Evolutionary conservation across 495 filamentous ascomycete species (phyloP).

Genomic region (Tirmania nivea): DNA sequence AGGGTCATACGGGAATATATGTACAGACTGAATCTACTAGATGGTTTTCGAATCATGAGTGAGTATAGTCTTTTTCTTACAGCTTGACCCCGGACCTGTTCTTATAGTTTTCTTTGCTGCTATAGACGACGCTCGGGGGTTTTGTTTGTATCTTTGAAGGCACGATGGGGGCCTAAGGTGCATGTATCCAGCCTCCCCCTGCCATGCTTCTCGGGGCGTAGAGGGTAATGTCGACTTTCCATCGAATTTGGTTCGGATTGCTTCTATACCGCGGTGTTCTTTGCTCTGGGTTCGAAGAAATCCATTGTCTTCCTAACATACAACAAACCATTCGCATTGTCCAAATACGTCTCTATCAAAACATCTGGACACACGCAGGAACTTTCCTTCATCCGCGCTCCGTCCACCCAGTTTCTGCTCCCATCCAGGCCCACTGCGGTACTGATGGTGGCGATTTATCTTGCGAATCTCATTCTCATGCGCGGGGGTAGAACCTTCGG

Average conservation of each 20-base stretch:
- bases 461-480: conserved; percentile 88
- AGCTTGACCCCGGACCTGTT: too few relatives aligned
- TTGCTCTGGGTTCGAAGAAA: conserved; percentile 79
- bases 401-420: conserved; percentile 80
- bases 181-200: conserved; percentile 17
- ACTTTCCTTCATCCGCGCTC: conserved; percentile 69
- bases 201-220: conserved; percentile 16
- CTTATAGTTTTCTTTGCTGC: too few relatives aligned
- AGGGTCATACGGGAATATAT: too few relatives aligned
- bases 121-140: too few relatives aligned
- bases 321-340: conserved; percentile 87
- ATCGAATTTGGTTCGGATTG: conserved; percentile 28
- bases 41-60: too few relatives aligned
- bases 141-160: conserved; percentile 31
- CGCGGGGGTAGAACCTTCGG: conserved; percentile 90
- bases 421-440: conserved; percentile 93
- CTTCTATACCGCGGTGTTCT: conserved; percentile 27
- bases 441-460: conserved; percentile 93
- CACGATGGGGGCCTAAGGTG: conserved; percentile 63
- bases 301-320: conserved; percentile 99
- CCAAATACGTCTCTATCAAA: conserved; percentile 92
- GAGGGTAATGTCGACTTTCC: conserved; percentile 27
- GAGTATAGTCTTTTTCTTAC: too few relatives aligned
- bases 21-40: too few relatives aligned
- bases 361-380: conserved; percentile 92